Evolutionary conservation across 192 early-diverging fungal genomes (phyloP), one percentile per base, ranked within the genome.

Genomic region (Entomortierella chlamydospora): DNA sequence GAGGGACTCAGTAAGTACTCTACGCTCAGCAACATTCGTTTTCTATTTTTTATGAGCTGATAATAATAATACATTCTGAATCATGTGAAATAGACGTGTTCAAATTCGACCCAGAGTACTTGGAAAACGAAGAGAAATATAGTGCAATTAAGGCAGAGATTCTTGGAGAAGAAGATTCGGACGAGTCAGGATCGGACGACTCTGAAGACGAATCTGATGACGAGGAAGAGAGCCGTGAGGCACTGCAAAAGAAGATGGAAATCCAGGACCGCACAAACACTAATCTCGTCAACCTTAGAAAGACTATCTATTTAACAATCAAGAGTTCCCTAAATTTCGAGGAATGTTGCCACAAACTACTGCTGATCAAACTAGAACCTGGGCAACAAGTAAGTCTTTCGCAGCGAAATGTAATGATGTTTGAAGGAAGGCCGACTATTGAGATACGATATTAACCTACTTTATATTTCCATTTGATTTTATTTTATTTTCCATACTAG

Each of bases 291-390:
- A 94, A 91, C 57, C 87, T 98, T 25, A 90, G 97, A 39, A 91
- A 95, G 64, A 92, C 89, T n/a, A 98, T 99, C 60, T 99, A 99
- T 72, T 82, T 99, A 60, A 94, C 96, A 11, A 95, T 98, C 71
- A 98, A 97, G 93, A 98, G 96, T 3, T 91, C 90, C 59, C 87
- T 97, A 52, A 95, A 96, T 72, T 98, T 95, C 82, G 97, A 99
- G 78, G 97, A 99, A 82, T 94, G 92, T 55, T 92, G 92, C 51
- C 97, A 99, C 86, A 99, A 99, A 82, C 87, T 98, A 51, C 88
- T 99, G 85, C 90, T 94, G 71, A 85, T 99, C 39, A 83, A 92
- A 51, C 89, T 98, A 42, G 89, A 89, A 54, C 88, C 89, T 51
- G 96, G 93, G 47, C 92, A 97, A 70, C 93, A 97, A 68, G 88